phyloP scores from a whole-genome alignment of 441 rosid genomes.

The Theobroma grandiflorum region DNA sequence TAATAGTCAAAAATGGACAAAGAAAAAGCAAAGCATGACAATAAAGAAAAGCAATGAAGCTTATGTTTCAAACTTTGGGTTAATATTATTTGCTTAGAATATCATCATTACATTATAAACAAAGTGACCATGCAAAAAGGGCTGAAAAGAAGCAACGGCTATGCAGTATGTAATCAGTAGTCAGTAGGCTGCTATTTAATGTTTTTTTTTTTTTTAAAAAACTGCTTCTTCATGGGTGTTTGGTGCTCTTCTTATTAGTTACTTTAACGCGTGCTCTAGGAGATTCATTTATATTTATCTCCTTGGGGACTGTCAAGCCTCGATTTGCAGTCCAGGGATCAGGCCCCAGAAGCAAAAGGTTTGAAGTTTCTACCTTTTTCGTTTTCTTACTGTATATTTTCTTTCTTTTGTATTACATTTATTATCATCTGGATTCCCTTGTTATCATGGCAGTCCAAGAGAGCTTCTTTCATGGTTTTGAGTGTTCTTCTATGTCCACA shows the following conservation, averaged over 20 bases:
- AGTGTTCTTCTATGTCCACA: neutral
- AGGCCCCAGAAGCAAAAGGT: slow-evolving; percentile 27
- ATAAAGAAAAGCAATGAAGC: neutral
- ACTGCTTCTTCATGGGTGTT: slow-evolving; percentile 1
- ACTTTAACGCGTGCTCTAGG: slow-evolving; percentile 20
- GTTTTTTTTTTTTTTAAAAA: neutral
- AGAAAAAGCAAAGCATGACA: neutral
- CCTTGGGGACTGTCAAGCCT: slow-evolving; percentile 19
- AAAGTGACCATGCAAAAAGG: slow-evolving; percentile 23
- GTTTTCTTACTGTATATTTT: slow-evolving; percentile 6
- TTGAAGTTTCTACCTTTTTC: slow-evolving; percentile 22
- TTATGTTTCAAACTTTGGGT: neutral
- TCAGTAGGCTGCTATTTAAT: neutral
- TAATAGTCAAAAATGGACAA: neutral
- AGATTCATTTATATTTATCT: slow-evolving; percentile 27
- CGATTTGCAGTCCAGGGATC: slow-evolving; percentile 16
- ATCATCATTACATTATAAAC: slow-evolving; percentile 2
- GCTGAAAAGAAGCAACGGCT: slow-evolving; percentile 40
- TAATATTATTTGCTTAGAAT: neutral
- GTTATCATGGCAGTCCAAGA: neutral
- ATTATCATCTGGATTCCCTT: neutral
- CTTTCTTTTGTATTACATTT: neutral
- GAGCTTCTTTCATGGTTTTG: neutral
- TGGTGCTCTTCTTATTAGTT: slow-evolving; percentile 3
- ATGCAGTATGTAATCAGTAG: slow-evolving; percentile 5